Conservation (phyloP, 768 basidiomycete genomes). For the Filobasidium wieringae region DNA sequence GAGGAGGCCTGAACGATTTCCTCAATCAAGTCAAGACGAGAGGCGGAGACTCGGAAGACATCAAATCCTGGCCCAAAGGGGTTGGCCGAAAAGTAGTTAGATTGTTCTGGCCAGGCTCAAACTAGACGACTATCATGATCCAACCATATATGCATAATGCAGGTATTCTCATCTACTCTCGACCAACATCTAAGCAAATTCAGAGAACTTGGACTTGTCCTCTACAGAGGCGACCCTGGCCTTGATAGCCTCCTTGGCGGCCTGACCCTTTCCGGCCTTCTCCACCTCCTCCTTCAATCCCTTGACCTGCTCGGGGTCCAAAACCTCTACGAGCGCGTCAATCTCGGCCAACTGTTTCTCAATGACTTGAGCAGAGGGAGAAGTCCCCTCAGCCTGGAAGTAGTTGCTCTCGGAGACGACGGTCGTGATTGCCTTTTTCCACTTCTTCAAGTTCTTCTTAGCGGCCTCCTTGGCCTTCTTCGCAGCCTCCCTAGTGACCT, state of each 20-base stretch:
- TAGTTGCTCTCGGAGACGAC: conserved; percentile 42
- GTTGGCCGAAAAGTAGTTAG: conserved; percentile 64
- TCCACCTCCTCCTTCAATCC: conserved; percentile 41
- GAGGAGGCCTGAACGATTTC: conserved; percentile 73
- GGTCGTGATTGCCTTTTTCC: conserved; percentile 55
- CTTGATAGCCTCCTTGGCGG: conserved; percentile 32
- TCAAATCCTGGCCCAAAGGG: conserved; percentile 44
- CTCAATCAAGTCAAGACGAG: conserved; percentile 46
- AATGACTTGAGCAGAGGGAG: conserved; percentile 38
- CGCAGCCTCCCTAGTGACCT: conserved; percentile 41
- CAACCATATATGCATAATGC: too few relatives aligned
- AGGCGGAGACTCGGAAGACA: conserved; percentile 55
- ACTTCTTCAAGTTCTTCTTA: conserved; percentile 41
- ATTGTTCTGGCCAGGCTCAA: conserved; percentile 45
- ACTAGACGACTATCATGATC: too few relatives aligned
- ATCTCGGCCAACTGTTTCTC: conserved; percentile 42
- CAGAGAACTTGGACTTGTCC: conserved; percentile 38
- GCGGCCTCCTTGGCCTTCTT: conserved; percentile 61
- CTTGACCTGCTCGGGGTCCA: conserved; percentile 41
- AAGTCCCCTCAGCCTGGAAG: conserved; percentile 38
- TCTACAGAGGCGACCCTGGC: conserved; percentile 27
- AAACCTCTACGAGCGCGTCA: conserved; percentile 37
- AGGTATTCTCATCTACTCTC: not conserved
- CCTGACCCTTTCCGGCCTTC: conserved; percentile 34
- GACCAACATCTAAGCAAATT: conserved; percentile 33